Evolutionary conservation across 257 asterid genomes (phyloP).

Genomic region (Solanum habrochaites): DNA sequence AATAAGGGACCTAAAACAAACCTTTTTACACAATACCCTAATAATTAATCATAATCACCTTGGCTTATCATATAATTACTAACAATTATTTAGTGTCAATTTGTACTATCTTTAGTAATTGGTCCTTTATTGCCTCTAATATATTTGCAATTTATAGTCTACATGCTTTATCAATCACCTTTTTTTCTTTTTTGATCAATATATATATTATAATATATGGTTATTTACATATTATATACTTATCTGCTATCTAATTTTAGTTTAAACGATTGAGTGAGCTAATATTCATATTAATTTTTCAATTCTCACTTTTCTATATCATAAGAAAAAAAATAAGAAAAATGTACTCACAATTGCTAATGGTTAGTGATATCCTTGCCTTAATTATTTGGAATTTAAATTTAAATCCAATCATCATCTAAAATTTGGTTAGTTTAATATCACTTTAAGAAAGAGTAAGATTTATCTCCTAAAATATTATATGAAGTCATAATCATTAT

Average conservation of each 20-base stretch:
- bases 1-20: not conserved
- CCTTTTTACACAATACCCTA: not conserved
- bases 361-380: conserved; percentile 5
- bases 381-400: conserved; percentile 6
- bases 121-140: not conserved
- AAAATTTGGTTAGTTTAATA: not conserved
- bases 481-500: conserved; percentile 7
- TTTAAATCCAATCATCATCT: not conserved
- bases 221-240: not conserved
- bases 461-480: not conserved
- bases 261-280: not conserved
- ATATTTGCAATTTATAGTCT: not conserved
- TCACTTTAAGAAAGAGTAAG: conserved; percentile 12
- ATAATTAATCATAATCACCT: not conserved
- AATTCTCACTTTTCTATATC: not conserved
- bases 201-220: not conserved
- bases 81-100: not conserved
- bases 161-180: not conserved
- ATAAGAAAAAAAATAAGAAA: not conserved
- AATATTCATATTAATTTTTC: not conserved
- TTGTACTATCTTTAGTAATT: not conserved
- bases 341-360: not conserved
- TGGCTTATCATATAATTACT: not conserved
- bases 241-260: not conserved
- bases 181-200: not conserved